A percentile compares a stretch with the other conserved stretches of the same genome.
These are phyloP conservation scores for Exophiala alcalophila DNA, from an alignment of 2,329 filamentous ascomycete species.

Conservation along the genomic window DNA sequence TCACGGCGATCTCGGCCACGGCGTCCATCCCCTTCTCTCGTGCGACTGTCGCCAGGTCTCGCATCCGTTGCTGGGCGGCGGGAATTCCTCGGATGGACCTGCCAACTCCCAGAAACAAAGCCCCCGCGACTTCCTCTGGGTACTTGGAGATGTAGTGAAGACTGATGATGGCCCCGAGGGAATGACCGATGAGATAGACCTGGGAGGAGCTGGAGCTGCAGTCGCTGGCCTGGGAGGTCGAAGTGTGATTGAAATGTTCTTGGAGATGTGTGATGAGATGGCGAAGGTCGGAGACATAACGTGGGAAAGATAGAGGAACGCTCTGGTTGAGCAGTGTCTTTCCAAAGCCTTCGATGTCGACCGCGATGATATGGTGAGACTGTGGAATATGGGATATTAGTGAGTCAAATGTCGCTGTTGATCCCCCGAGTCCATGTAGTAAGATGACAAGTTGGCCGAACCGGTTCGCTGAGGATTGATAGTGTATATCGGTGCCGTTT, in stretches of 20 bases:
- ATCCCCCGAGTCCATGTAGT: conserved; percentile 34
- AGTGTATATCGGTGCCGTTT: conserved; percentile 33
- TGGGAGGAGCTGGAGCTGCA: conserved; percentile 1
- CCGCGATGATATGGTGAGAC: conserved; percentile 24
- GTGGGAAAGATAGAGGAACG: conserved; percentile 26
- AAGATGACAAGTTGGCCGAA: conserved; percentile 31
- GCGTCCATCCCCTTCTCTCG: conserved; percentile 32
- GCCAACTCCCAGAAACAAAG: conserved; percentile 36
- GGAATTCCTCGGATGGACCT: conserved; percentile 35
- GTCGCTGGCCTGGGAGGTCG: conserved; percentile 2
- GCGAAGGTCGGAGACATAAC: conserved; percentile 33
- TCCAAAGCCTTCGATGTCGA: conserved; percentile 35
- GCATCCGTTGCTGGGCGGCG: conserved; percentile 35
- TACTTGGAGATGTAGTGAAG: conserved; percentile 38
- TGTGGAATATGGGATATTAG: conserved; percentile 26
- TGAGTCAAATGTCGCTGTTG: conserved; percentile 19
- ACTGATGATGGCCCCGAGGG: conserved; percentile 38
- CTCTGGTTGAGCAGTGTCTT: conserved; percentile 25
- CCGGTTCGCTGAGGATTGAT: conserved; percentile 26
- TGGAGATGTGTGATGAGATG: conserved; percentile 28
- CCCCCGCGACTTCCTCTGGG: conserved; percentile 30
- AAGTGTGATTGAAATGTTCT: conserved; percentile 16
- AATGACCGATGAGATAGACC: conserved; percentile 37
- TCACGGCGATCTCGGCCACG: conserved; percentile 32
- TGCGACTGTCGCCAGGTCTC: conserved; percentile 31